These are phyloP conservation scores for Quercus wislizeni DNA, from an alignment of 306 rosid species.

Conservation along the genomic window DNA sequence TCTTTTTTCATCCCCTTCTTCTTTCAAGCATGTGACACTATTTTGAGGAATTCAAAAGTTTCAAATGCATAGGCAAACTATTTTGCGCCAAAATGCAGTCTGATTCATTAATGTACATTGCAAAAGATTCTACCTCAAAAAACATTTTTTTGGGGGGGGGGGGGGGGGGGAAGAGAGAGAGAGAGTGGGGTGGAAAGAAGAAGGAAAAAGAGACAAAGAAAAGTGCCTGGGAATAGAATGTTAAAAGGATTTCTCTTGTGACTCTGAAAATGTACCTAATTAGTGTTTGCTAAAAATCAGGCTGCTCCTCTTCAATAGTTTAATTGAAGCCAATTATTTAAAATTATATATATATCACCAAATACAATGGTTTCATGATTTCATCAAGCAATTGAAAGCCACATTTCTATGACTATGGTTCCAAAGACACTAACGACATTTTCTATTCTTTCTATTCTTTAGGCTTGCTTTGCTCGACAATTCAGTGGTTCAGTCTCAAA, in stretches of 20 bases:
- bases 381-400: not conserved
- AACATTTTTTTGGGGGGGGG: too few relatives aligned
- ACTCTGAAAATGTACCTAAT: not conserved
- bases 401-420: not conserved
- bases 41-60: not conserved
- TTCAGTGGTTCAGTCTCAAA: conserved; percentile 56
- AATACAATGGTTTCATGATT: not conserved
- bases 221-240: not conserved
- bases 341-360: not conserved
- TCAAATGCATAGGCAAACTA: not conserved
- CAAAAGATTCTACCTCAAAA: too few relatives aligned
- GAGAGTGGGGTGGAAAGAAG: too few relatives aligned
- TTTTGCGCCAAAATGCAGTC: not conserved
- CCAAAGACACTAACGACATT: conserved; percentile 1
- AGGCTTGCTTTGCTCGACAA: conserved; percentile 59
- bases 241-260: not conserved
- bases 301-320: not conserved
- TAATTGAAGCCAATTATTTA: not conserved
- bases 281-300: not conserved
- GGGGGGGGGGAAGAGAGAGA: too few relatives aligned
- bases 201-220: not conserved
- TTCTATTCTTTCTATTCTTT: not conserved
- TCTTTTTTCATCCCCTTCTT: not conserved
- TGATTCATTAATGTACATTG: not conserved
- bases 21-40: not conserved